These are phyloP conservation scores for Beauveria asiatica DNA, from an alignment of 2,329 filamentous ascomycete genomes.

Conservation along the genomic window DNA sequence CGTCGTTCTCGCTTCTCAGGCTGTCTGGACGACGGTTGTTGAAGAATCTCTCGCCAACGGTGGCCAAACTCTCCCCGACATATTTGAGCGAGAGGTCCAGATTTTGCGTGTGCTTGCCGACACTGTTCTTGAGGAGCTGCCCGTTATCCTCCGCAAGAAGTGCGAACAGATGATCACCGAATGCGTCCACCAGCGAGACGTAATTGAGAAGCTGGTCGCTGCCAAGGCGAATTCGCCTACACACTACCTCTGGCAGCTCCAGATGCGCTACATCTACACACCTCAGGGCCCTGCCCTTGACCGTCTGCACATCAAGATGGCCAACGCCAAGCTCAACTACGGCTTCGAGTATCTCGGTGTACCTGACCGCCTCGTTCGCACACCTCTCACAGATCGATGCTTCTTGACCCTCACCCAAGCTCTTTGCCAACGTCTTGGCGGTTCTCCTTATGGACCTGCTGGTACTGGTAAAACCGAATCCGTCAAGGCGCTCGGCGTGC, in stretches of 20 bases:
- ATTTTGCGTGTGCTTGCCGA: constrained; percentile 79
- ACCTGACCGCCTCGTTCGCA: constrained; percentile 89
- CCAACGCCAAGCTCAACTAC: constrained; percentile 89
- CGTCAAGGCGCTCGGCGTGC: constrained; percentile 92
- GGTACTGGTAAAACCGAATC: constrained; percentile 99
- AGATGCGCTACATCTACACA: constrained; percentile 93
- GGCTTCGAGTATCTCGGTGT: constrained; percentile 98
- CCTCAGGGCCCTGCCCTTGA: constrained; percentile 72
- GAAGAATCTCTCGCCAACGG: constrained; percentile 66
- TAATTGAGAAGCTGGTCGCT: constrained; percentile 76
- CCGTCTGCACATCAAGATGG: constrained; percentile 88
- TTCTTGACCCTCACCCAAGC: constrained; percentile 97
- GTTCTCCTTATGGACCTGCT: constrained; percentile 93
- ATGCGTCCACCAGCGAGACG: constrained; percentile 94
- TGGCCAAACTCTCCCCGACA: constrained; percentile 56
- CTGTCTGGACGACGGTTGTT: constrained; percentile 84
- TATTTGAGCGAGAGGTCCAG: constrained; percentile 77
- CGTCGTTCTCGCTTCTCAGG: constrained; percentile 88
- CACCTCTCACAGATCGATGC: constrained; percentile 93
- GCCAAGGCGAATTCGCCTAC: constrained; percentile 64
- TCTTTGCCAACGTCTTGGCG: constrained; percentile 86
- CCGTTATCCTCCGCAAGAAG: constrained; percentile 82
- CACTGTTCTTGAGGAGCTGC: constrained; percentile 83
- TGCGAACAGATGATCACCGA: constrained; percentile 98
- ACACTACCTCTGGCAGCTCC: constrained; percentile 87